Conservation (phyloP, 768 basidiomycete species). For the Lepiota brunneoincarnata region DNA sequence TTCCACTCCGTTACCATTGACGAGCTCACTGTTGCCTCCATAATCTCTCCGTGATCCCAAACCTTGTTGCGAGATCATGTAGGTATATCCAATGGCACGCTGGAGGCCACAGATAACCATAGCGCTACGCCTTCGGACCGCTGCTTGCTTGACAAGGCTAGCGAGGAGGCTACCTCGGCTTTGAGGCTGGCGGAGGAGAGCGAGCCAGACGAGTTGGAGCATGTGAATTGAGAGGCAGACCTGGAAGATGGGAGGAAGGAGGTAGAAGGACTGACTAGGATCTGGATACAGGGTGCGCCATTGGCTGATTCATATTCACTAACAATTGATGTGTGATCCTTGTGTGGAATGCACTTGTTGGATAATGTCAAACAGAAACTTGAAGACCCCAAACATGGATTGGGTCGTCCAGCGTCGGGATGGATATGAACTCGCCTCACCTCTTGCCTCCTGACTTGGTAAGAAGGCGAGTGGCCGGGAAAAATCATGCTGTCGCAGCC, state of each 20-base stretch:
- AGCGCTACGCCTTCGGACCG: slow-evolving; percentile 84
- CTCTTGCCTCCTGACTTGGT: slow-evolving; percentile 75
- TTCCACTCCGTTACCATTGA: slow-evolving; percentile 90
- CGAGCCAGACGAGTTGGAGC: slow-evolving; percentile 83
- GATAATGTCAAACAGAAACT: slow-evolving; percentile 68
- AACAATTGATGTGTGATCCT: not conserved
- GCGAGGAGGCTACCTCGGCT: slow-evolving; percentile 90
- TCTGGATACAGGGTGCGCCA: slow-evolving; percentile 74
- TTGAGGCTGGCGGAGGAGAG: slow-evolving; percentile 86
- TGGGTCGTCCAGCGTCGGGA: slow-evolving; percentile 89
- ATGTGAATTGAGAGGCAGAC: slow-evolving; percentile 69
- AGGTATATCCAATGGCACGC: slow-evolving; percentile 82
- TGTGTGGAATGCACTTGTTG: slow-evolving; percentile 61
- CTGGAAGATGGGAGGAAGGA: slow-evolving; percentile 60
- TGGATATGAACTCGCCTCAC: slow-evolving; percentile 80
- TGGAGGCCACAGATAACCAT: slow-evolving; percentile 89
- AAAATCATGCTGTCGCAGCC: slow-evolving; percentile 80
- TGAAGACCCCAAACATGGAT: slow-evolving; percentile 82
- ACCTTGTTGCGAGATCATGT: slow-evolving; percentile 84
- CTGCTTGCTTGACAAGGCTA: slow-evolving; percentile 88
- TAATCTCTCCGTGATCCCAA: slow-evolving; percentile 89
- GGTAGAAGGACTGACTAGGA: slow-evolving; percentile 53
- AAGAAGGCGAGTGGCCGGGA: slow-evolving; percentile 76
- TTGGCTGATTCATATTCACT: not conserved
- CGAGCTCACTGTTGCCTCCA: slow-evolving; percentile 82